Base-by-base conservation (phyloP, 2,329 filamentous ascomycete species). In the Epichloe festucae region DNA sequence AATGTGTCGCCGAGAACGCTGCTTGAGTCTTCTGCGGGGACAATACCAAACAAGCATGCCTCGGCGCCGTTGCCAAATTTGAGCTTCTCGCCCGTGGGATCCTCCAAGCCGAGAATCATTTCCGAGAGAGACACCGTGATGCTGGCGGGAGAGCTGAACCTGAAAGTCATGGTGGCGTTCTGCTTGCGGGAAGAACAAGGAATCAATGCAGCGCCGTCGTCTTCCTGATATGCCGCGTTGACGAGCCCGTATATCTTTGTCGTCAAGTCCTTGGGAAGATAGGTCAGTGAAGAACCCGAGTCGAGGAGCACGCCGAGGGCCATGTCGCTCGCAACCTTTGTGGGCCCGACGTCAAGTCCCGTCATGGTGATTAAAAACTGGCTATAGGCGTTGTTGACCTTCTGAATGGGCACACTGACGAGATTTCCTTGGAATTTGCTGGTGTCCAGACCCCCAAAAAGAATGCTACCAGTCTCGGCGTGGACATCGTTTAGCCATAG, bases 401-500 rank as follows among this genome's bases (percentile, higher is more conserved):
- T 68, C 59, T 86, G 77, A 50, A 91, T 71, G 2, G 87, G 86
- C 2, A 91, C 65, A 0, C 83, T 86, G 53, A 79, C 65, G 34
- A 91, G 72, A 4, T 73, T 63, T 19, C 84, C 85, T 2, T 68
- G 62, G 63, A 78, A 90, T 56, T 83, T 81, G 21, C 69, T 78
- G 2, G 74, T 78, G 65, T 90, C 84, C 52, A 90, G 76, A 34
- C 87, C 86, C 34, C 86, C 86, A 58, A 90, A 90, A 1, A 90
- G 69, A 50, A 90, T 81, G 54, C 71, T 82, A 50, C 86, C 86
- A 0, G 73, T 79, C 58, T 67, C 78, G 23, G 84, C 71, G 55
- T 82, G 75, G 7, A 88, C 69, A 60, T 89, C 84, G 66, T 89
- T 85, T 17, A 89, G 71, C 81, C 83, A 89, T 43, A 91, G 67